Base-by-base conservation (phyloP, 1,284 basidiomycete species). In the Irpex lacteus region DNA sequence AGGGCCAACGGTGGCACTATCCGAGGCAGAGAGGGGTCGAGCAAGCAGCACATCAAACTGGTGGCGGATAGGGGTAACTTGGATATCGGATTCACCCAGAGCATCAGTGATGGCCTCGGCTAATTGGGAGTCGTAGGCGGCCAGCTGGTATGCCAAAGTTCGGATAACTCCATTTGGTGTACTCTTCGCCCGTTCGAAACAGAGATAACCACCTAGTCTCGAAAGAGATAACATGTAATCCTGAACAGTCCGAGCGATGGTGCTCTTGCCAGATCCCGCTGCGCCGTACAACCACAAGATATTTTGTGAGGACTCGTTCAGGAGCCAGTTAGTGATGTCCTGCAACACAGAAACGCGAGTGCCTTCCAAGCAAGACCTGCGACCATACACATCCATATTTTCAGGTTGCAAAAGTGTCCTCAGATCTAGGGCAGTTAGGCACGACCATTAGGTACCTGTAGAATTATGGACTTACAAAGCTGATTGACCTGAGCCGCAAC, bases 111-210 rank as follows among this genome's bases (percentile, higher is more conserved):
- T 21, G 34, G 53, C 7, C 56, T 40, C 2, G 44, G 32, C 32
- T 19, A 26, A 38, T 11, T 36, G 58, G 11, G n/a, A 38, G 52
- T 50, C 18, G 19, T 34, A 56, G 11, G 26, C 26, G 15, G 32
- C 52, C 11, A 49, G 53, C 67, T 18, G 47, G 76, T 72, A 3
- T 63, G 37, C 0, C 71, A 75, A 9, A 73, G 74, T 4, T 75
- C 74, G 7, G 71, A 65, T 1, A 75, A 78, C 44, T 67, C 34
- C 0, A 15, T 32, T 58, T 74, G 73, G 4, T 77, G 64, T 2
- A 21, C 40, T 60, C 15, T 32, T 60, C 21, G 36, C 40, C 13
- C 44, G 47, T 60, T 49, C 40, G 59, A 60, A 60, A 26, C 52
- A 61, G 21, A 61, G 21, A 53, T 54, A 61, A 19, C 50, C 60